phyloP scores from a whole-genome alignment of 768 basidiomycete genomes.

The Tricholoma matsutake region DNA sequence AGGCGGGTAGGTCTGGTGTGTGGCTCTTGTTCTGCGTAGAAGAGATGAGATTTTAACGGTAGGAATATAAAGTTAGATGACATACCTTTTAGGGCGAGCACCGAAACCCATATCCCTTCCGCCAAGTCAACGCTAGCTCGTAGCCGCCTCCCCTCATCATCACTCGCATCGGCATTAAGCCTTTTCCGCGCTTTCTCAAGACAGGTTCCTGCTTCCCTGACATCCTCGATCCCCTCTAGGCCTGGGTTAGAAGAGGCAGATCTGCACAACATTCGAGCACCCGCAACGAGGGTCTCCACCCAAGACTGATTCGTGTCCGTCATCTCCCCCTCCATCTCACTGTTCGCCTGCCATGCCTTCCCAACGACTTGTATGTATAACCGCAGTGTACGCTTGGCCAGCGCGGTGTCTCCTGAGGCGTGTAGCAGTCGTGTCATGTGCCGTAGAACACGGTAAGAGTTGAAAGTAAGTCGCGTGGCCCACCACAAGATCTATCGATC shows the following conservation, averaged over 20 bases:
- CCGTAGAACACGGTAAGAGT: conserved; percentile 80
- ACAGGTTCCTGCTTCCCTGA: conserved; percentile 56
- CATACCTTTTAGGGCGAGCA: conserved; percentile 69
- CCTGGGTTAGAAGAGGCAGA: conserved; percentile 31
- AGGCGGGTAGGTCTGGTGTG: conserved; percentile 59
- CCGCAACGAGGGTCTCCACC: conserved; percentile 76
- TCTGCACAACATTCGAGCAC: conserved; percentile 73
- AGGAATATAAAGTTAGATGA: not conserved
- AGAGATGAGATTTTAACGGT: not conserved
- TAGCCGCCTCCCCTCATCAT: conserved; percentile 33
- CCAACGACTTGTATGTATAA: conserved; percentile 83
- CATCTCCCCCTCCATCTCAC: conserved; percentile 34
- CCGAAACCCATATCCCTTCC: conserved; percentile 69
- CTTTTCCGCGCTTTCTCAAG: conserved; percentile 60
- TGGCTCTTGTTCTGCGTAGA: conserved; percentile 57
- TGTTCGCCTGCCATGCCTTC: conserved; percentile 69
- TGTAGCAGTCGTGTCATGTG: conserved; percentile 79
- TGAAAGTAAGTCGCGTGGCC: conserved; percentile 92
- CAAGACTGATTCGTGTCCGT: conserved; percentile 68
- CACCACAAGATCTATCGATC: conserved; percentile 77
- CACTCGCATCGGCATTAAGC: conserved; percentile 42
- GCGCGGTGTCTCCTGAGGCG: conserved; percentile 51
- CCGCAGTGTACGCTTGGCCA: conserved; percentile 72
- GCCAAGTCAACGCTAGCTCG: conserved; percentile 60
- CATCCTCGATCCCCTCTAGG: conserved; percentile 53